Evolutionary conservation across 2,329 filamentous ascomycete genomes (phyloP).

Genomic region (Hypoxylon sp.): DNA sequence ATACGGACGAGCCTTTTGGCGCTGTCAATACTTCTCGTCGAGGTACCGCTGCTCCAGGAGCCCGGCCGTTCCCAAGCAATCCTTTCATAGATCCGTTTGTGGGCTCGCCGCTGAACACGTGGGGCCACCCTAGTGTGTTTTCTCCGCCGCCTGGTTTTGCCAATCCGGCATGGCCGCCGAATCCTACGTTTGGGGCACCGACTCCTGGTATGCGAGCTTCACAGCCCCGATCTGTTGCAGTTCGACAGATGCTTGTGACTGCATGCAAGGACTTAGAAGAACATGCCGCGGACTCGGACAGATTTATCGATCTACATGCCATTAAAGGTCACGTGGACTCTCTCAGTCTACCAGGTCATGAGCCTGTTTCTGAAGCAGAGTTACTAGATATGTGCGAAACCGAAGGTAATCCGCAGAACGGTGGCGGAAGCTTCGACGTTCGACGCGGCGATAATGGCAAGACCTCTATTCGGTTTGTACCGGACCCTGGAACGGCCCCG

Average conservation of each 20-base stretch:
- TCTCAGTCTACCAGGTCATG: conserved; percentile 64
- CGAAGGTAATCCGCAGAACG: conserved; percentile 86
- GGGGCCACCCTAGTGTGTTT: conserved; percentile 58
- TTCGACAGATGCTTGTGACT: conserved; percentile 81
- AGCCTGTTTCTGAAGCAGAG: conserved; percentile 70
- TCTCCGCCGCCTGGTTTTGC: conserved; percentile 63
- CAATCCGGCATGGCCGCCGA: conserved; percentile 55
- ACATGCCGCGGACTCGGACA: conserved; percentile 63
- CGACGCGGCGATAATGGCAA: conserved; percentile 64
- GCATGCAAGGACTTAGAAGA: conserved; percentile 76
- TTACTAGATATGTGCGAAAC: conserved; percentile 90
- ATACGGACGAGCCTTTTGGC: conserved; percentile 71
- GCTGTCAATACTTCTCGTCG: conserved; percentile 58
- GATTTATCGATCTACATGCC: conserved; percentile 77
- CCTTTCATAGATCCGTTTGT: conserved; percentile 60
- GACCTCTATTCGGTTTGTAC: conserved; percentile 67
- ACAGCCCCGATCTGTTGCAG: conserved; percentile 74
- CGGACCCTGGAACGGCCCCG: conserved; percentile 61
- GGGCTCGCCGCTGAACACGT: conserved; percentile 51
- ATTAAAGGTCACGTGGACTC: conserved; percentile 76
- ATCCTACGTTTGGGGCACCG: conserved; percentile 50
- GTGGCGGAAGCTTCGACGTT: conserved; percentile 87
- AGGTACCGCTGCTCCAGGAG: conserved; percentile 66
- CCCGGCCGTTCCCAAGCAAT: conserved; percentile 59
- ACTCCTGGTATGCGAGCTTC: conserved; percentile 58